These are phyloP conservation scores for Alloteropsis semialata DNA, from an alignment of 176 grass and related monocot species.

Conservation along the genomic window DNA sequence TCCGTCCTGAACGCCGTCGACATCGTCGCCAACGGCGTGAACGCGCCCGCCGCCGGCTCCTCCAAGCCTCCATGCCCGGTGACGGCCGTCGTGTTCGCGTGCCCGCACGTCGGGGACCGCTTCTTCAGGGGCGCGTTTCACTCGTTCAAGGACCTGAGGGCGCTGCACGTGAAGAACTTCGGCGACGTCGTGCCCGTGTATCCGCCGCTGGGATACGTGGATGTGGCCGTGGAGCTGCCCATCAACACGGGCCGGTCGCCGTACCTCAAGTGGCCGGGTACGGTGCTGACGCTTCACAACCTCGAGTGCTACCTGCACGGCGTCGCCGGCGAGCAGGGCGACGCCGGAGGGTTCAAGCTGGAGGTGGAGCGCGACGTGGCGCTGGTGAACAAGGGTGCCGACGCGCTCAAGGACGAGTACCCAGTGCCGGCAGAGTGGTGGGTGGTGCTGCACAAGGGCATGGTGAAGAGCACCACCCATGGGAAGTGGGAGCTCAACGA, in stretches of 20 bases:
- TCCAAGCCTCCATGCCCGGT: slow-evolving; percentile 6
- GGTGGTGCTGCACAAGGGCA: slow-evolving; percentile 39
- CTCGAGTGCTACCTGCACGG: slow-evolving; percentile 65
- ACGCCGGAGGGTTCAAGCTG: slow-evolving; percentile 38
- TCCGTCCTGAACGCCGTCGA: background rate
- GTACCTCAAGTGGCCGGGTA: slow-evolving; percentile 33
- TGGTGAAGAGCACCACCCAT: slow-evolving; percentile 27
- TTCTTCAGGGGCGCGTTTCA: slow-evolving; percentile 31
- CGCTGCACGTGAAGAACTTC: slow-evolving; percentile 41
- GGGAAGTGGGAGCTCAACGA: slow-evolving; percentile 40
- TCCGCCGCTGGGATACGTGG: slow-evolving; percentile 32
- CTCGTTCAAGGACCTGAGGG: background rate
- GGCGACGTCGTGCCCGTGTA: slow-evolving; percentile 39
- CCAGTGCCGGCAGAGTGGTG: slow-evolving; percentile 40
- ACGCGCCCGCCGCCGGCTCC: background rate
- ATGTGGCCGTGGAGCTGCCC: slow-evolving; percentile 38
- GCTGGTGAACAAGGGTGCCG: slow-evolving; percentile 42
- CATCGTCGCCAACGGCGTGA: background rate
- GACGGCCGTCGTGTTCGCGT: slow-evolving; percentile 50
- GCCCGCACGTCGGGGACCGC: slow-evolving; percentile 46
- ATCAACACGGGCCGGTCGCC: slow-evolving; percentile 37
- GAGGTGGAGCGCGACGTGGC: slow-evolving; percentile 50
- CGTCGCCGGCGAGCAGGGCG: slow-evolving; percentile 28
- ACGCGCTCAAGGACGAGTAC: slow-evolving; percentile 51
- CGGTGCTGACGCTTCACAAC: slow-evolving; percentile 26